Base-by-base conservation (phyloP, 2,329 filamentous ascomycete species). In the Talaromyces sp. region DNA sequence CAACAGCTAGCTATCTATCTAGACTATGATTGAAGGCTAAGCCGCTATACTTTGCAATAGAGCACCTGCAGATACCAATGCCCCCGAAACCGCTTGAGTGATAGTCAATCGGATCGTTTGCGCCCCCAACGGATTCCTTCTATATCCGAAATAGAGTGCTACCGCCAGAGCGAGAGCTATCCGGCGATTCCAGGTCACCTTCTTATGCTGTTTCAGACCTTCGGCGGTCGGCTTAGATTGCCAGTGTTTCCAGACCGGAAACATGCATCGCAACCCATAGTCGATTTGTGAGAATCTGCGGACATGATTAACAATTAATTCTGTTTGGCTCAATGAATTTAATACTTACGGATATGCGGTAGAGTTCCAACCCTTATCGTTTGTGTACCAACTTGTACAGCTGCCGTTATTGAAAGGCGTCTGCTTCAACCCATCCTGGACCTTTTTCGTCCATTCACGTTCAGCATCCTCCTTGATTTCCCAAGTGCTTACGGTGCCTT, bases 201-300 rank as follows among this genome's bases (percentile, higher is more conserved):
- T 27, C 9, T 71, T 65, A 19, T 71, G 75, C 66, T 76, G 77
- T 11, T 73, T 52, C 0, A 79, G 68, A 0, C 84, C 85, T 67
- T 82, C 83, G 10, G 67, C 69, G 1, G 85, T 86, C 62, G 84
- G 84, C 41, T 74, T 76, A 16, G 84, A 79, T 19, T 81, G 78
- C 84, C 84, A 87, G 67, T 87, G 79, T n/a, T 69, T 74, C 82
- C 82, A 86, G 27, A 75, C 79, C 2, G 84, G 84, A 67, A 85
- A 86, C 67, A 78, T 79, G 73, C 83, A 86, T 11, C 81, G 73
- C 22, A 81, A 72, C 60, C 74, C 79, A 70, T 84, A 86, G 69
- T 84, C 79, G 45, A 85, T 72, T 71, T 86, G 84, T 1, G 79
- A 79, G 68, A 80, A 83, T 41, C 81, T 83, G 59, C 4, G 31